phyloP scores from a whole-genome alignment of 345 rosid genomes.

The Hibiscus mutabilis region DNA sequence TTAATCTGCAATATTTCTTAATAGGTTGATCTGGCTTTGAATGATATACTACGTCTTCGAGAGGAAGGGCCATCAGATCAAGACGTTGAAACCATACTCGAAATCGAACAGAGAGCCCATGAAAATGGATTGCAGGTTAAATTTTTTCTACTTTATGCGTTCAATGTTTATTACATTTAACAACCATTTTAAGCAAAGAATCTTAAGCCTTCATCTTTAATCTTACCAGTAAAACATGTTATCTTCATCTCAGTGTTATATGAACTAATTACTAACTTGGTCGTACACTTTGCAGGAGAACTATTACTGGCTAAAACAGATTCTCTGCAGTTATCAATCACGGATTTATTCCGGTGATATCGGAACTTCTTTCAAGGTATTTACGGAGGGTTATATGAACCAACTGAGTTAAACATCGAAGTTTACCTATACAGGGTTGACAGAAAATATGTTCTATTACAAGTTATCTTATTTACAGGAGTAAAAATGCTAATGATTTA shows the following conservation, averaged over 20 bases:
- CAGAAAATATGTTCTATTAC: neutral
- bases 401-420: neutral
- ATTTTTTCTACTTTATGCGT: neutral
- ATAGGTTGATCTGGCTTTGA: conserved; percentile 84
- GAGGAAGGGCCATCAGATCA: conserved; percentile 70
- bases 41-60: conserved; percentile 73
- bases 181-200: neutral
- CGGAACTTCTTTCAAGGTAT: conserved; percentile 50
- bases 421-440: neutral
- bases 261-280: neutral
- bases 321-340: conserved; percentile 67
- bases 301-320: conserved; percentile 42
- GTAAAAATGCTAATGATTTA: neutral
- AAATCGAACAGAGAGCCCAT: conserved; percentile 92
- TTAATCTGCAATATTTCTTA: conserved; percentile 7
- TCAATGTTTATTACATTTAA: conserved; percentile 40
- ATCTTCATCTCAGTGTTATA: neutral
- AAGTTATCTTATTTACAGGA: neutral
- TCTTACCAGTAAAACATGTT: neutral
- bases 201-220: neutral
- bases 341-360: conserved; percentile 62
- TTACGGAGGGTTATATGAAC: neutral
- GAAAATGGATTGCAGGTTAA: conserved; percentile 87
- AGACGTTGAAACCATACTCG: conserved; percentile 69
- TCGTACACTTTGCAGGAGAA: conserved; percentile 30